Conservation (phyloP, 2,329 filamentous ascomycete species). For the Colletotrichum graminicola region DNA sequence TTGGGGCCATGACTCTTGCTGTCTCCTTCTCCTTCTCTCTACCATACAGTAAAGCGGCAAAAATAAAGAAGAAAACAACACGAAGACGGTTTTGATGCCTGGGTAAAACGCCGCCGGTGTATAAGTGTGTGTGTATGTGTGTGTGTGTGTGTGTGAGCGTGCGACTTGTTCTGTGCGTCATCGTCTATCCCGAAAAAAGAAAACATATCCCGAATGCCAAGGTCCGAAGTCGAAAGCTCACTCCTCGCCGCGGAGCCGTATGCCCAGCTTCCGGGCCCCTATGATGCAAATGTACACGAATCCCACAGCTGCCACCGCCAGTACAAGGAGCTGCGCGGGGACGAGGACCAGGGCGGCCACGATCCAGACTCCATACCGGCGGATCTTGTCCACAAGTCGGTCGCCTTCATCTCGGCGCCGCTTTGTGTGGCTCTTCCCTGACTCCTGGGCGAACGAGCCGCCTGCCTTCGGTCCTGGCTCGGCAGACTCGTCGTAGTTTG, state of each 20-base stretch:
- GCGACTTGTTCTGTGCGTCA: constrained; percentile 32
- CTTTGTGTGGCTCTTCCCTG: constrained; percentile 48
- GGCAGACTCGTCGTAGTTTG: constrained; percentile 49
- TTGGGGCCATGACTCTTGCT: constrained; percentile 13
- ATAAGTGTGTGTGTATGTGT: no score
- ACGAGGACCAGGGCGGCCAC: constrained; percentile 62
- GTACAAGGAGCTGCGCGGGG: constrained; percentile 56
- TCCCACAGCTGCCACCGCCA: constrained; percentile 52
- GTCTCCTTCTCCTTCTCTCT: constrained; percentile 25
- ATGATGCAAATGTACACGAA: constrained; percentile 57
- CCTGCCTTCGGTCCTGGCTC: constrained; percentile 45
- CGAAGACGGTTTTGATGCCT: constrained; percentile 26
- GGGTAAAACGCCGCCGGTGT: constrained; percentile 36
- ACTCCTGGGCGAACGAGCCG: constrained; percentile 46
- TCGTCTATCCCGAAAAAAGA: constrained; percentile 40
- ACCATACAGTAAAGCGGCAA: constrained; percentile 18
- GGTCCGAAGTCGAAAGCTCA: constrained; percentile 35
- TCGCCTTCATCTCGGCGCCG: constrained; percentile 53
- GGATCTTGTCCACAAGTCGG: constrained; percentile 56
- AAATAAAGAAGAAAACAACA: not conserved
- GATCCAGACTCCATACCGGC: constrained; percentile 56
- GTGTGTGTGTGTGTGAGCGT: constrained; percentile 8
- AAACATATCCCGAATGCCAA: constrained; percentile 24
- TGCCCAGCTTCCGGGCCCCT: constrained; percentile 39
- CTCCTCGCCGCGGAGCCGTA: constrained; percentile 38